Base-by-base conservation (phyloP, 208 protist genomes). In the Leishmania turanica region DNA sequence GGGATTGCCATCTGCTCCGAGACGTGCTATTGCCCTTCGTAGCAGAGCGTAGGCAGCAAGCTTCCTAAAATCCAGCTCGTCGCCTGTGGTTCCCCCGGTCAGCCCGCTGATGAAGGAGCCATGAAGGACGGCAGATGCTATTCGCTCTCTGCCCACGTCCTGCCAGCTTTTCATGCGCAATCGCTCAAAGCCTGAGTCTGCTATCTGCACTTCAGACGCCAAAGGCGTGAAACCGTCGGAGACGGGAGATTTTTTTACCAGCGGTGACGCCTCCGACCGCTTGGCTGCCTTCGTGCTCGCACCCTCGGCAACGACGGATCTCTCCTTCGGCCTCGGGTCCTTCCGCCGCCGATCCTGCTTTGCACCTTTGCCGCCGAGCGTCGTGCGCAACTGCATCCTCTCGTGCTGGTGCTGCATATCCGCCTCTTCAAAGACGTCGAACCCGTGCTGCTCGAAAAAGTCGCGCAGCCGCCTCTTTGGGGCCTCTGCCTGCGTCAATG, bases 391-490 rank as follows among this genome's bases (percentile, higher is more conserved):
- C 74, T 62, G 24, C 21, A 11, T 21, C 27, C 69, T 34, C 40
- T 17, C 37, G n/a, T 79, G 56, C 31, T 68, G 42, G 0, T 74
- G n/a, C 21, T 74, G 76, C n/a, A 75, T 42, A 72, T 85, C 79
- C 27, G 56, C 66, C 27, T 85, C 54, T 17, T 83, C 75, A 77
- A 96, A 94, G 2, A 87, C 77, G 27, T 94, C 89, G 42, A 96
- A 84, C 8, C 87, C 88, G 69, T 89, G 90, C 37, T 92, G 82
- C 58, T 89, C 79, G 84, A 96, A 96, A 75, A 96, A 96, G 81
- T 96, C 92, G n/a, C 79, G 78, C 60, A 82, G 45, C 40, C 84
- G 81, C 3, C 75, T 74, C 75, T 84, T 83, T n/a, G 65, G 75
- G 0, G 69, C 74, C 72, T 75, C 84, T 9, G 34, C 68, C 49